Base-by-base conservation (phyloP, 768 basidiomycete genomes). In the Kwoniella sp. region DNA sequence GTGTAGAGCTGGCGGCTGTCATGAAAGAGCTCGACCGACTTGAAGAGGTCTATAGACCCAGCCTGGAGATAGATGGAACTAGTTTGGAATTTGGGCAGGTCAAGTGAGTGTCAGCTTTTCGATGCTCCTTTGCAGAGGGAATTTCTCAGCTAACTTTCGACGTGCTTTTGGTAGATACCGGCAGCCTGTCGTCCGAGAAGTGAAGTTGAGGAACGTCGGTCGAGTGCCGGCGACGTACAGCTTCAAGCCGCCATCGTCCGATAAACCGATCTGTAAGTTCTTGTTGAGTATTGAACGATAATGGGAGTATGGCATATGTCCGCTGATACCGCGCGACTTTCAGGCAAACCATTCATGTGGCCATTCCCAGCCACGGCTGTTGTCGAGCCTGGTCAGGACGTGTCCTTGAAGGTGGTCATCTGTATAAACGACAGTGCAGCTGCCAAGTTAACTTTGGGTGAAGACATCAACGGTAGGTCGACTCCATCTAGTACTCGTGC, bases 261-360 rank as follows among this genome's bases (percentile, higher is more conserved):
- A 64, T 47, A 65, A 70, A 52, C 55, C 68, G 4, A 70, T 73
- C 15, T 73, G 74, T 73, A 44, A 60, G 74, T 27, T 37, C n/a
- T n/a, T n/a, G n/a, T n/a, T n/a, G n/a, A n/a, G n/a, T n/a, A n/a
- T n/a, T n/a, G n/a, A n/a, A n/a, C n/a, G n/a, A n/a, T n/a, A n/a
- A n/a, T n/a, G n/a, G n/a, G n/a, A n/a, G n/a, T n/a, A n/a, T n/a
- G n/a, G n/a, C n/a, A n/a, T n/a, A n/a, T n/a, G n/a, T n/a, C 51
- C 13, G 21, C 49, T 63, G 25, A 60, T 9, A 44, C 17, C 40
- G 19, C n/a, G 17, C 29, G 5, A 9, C 29, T 19, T 29, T 3
- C 26, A 76, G 74, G 74, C 52, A 76, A 73, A 51, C 56, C 65
- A 2, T 70, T 65, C 58, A 64, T 68, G 9, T 71, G 66, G 68